phyloP scores from a whole-genome alignment of 2,329 filamentous ascomycete species.

The Herpotrichia juniperi region DNA sequence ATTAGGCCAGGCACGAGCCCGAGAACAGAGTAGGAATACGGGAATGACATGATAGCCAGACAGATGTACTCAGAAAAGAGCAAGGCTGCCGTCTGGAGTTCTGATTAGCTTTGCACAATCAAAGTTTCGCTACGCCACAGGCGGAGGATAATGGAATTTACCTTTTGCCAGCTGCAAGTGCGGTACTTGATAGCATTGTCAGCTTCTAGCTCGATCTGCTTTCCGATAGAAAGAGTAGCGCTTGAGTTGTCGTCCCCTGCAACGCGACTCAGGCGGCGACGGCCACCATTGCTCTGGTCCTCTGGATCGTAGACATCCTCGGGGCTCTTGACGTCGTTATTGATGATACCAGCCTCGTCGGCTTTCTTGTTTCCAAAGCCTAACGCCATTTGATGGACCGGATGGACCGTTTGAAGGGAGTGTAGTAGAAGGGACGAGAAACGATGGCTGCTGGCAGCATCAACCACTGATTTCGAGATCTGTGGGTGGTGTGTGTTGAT shows the following conservation, averaged over 20 bases:
- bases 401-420: constrained; percentile 50
- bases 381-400: constrained; percentile 61
- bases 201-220: constrained; percentile 78
- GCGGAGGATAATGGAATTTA: constrained; percentile 38
- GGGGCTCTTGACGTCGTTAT: constrained; percentile 11
- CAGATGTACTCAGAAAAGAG: constrained; percentile 97
- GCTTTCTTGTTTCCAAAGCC: constrained; percentile 32
- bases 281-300: constrained; percentile 24
- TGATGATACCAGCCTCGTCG: constrained; percentile 20
- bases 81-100: constrained; percentile 74
- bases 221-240: constrained; percentile 56
- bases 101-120: constrained; percentile 13
- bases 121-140: not conserved
- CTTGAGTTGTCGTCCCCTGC: constrained; percentile 45
- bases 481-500: not conserved
- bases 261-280: constrained; percentile 50
- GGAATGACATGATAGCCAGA: constrained; percentile 92
- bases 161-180: constrained; percentile 93
- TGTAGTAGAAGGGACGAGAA: constrained; percentile 46
- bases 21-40: constrained; percentile 87
- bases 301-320: constrained; percentile 38
- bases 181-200: constrained; percentile 86
- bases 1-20: constrained; percentile 88
- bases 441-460: constrained; percentile 44
- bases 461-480: constrained; percentile 31